These are phyloP conservation scores for Debaryomyces coudertii DNA, from an alignment of 1,139 yeast genomes.

Conservation along the genomic window DNA sequence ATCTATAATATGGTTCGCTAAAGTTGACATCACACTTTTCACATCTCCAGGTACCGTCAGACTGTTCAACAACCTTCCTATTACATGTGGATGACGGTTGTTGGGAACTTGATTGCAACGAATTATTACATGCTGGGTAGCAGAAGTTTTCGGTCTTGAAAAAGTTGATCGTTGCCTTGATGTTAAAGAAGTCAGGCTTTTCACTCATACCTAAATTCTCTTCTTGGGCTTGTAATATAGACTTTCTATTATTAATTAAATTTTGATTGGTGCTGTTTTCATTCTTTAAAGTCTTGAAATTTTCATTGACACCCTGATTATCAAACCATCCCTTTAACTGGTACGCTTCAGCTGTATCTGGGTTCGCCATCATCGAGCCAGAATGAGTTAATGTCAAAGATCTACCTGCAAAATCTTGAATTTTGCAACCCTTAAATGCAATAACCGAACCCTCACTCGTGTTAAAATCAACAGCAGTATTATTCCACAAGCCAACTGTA, in stretches of 20 bases:
- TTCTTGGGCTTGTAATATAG: constrained; percentile 67
- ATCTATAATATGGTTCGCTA: constrained; percentile 75
- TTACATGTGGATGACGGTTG: constrained; percentile 56
- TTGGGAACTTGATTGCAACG: constrained; percentile 28
- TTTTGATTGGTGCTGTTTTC: constrained; percentile 35
- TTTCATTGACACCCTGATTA: constrained; percentile 65
- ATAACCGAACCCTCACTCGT: constrained; percentile 82
- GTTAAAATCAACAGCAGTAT: constrained; percentile 75
- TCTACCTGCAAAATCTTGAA: constrained; percentile 88
- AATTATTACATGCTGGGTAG: constrained; percentile 86
- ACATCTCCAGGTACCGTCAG: constrained; percentile 87
- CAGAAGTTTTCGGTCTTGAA: constrained; percentile 75
- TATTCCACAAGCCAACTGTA: constrained; percentile 88
- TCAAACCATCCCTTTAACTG: constrained; percentile 95
- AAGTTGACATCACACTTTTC: constrained; percentile 81
- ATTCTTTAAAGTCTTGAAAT: constrained; percentile 62
- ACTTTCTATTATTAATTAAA: constrained; percentile 54
- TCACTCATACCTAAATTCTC: constrained; percentile 75
- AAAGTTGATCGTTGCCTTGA: constrained; percentile 74
- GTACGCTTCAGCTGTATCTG: constrained; percentile 88
- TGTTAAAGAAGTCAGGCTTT: constrained; percentile 74
- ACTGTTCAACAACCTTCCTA: constrained; percentile 75
- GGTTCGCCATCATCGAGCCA: constrained; percentile 75
- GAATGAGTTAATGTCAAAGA: constrained; percentile 79
- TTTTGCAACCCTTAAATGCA: constrained; percentile 89